Base-by-base conservation (phyloP, 257 asterid genomes). In the Euphrasia confusa region DNA sequence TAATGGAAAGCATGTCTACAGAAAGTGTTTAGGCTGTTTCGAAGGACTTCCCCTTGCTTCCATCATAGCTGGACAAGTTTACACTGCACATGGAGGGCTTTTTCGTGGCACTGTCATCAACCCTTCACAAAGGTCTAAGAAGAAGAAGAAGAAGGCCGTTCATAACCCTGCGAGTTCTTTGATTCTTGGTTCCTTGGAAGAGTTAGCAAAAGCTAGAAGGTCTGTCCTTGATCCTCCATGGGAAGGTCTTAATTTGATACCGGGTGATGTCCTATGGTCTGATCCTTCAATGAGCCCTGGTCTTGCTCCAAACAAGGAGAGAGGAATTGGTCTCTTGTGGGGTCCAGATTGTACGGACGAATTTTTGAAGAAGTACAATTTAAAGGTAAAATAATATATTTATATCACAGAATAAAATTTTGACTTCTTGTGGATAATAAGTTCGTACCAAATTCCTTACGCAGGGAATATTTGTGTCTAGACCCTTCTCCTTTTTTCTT, bases 21-120 rank as follows among this genome's bases (percentile, higher is more conserved):
- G 97, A 61, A 93, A 93, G 75, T 93, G 97, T 74, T 85, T 89
- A 74, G 96, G 96, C 60, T 93, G 99, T 74, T 89, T 93, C 53
- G 99, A 93, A 78, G 99, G 95, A 58, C 97, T 93, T 48, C 99
- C 99, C 68, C 94, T 93, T 74, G 95, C 99, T 66, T 84, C 97
- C 61, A 71, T 93, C 69, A 84, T 93, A 69, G 95, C 95, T 58
- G 89, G 83, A 57, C 35, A 61, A 66, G 95, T 89, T 52, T 89
- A 93, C 73, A 93, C 99, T 37, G 97, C 99, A 28, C 99, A 93
- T 62, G 99, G 99, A 44, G 99, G 99, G 48, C 86, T 93, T 72
- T 93, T 89, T 63, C 99, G 99, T 53, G 90, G 95, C 54, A 66
- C 76, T 0, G 60, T 77, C 71, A 61, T 64, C 66, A 81, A 84